A percentile compares a stretch with the other conserved stretches of the same genome.
Conservation (phyloP, 306 rosid species). For the Cicer arietinum region DNA sequence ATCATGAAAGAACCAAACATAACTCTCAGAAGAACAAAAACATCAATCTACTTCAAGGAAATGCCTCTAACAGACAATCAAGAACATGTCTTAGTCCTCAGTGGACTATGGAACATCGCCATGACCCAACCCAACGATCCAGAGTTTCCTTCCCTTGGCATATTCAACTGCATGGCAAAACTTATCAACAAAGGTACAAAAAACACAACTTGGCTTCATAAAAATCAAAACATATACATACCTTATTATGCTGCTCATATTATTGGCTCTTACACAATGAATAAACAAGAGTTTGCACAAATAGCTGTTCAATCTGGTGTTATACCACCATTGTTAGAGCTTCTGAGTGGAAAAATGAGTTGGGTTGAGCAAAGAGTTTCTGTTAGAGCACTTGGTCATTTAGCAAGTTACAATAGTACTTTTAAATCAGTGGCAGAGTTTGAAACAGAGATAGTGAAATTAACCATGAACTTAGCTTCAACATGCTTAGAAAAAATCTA, state of each 20-base stretch:
- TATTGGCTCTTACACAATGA: conserved; percentile 86
- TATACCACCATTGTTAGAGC: conserved; percentile 67
- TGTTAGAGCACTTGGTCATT: conserved; percentile 77
- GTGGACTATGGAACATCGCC: conserved; percentile 71
- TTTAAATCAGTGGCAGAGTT: conserved; percentile 53
- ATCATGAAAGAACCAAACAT: conserved; percentile 60
- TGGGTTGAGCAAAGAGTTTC: conserved; percentile 90
- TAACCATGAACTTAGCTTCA: conserved; percentile 62
- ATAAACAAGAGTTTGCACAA: conserved; percentile 65
- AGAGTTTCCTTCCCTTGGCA: conserved; percentile 75
- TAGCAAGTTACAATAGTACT: conserved; percentile 70
- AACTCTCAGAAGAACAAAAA: conserved; percentile 47
- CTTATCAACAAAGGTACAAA: conserved; percentile 59
- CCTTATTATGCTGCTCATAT: conserved; percentile 90
- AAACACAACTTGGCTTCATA: conserved; percentile 59
- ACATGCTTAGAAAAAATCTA: conserved; percentile 62
- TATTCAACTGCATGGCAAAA: conserved; percentile 76
- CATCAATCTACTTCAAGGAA: conserved; percentile 54
- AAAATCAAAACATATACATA: conserved; percentile 69
- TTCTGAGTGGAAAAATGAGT: conserved; percentile 61
- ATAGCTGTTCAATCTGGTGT: conserved; percentile 70
- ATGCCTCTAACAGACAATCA: conserved; percentile 55
- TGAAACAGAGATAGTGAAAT: conserved; percentile 58
- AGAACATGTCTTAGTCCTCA: conserved; percentile 59
- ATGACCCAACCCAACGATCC: conserved; percentile 77